phyloP scores from a whole-genome alignment of 768 basidiomycete species.

The Cystobasidium tubakii region DNA sequence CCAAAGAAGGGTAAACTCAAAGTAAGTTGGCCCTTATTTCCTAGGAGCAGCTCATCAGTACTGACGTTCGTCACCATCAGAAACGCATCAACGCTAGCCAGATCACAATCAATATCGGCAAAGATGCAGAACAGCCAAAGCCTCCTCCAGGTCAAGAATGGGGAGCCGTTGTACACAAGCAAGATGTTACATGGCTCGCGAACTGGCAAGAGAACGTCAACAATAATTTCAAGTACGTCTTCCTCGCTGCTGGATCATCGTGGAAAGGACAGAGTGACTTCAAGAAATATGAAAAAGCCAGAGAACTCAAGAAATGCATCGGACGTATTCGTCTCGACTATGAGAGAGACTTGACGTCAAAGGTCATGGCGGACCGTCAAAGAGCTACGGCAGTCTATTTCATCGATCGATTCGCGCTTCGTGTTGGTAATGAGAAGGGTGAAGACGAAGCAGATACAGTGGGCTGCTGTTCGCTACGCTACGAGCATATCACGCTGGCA shows the following conservation, averaged over 20 bases:
- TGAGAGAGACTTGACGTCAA: slow-evolving; percentile 70
- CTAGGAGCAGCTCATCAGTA: too few species aligned
- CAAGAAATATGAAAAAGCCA: slow-evolving; percentile 94
- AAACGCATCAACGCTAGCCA: slow-evolving; percentile 86
- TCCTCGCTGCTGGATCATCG: slow-evolving; percentile 92
- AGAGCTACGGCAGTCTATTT: slow-evolving; percentile 99
- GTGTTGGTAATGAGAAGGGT: slow-evolving; percentile 98
- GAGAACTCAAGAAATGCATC: slow-evolving; percentile 75
- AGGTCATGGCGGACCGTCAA: slow-evolving; percentile 89
- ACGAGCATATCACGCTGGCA: slow-evolving; percentile 89
- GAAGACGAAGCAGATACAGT: slow-evolving; percentile 99
- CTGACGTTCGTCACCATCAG: too few species aligned
- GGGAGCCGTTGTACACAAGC: slow-evolving; percentile 81
- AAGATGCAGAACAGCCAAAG: slow-evolving; percentile 65
- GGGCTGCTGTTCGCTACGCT: slow-evolving; percentile 94
- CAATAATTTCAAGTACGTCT: slow-evolving; percentile 80
- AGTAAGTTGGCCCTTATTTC: too few species aligned
- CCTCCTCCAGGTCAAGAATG: slow-evolving; percentile 89
- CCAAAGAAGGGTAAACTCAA: slow-evolving; percentile 94
- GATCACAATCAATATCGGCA: slow-evolving; percentile 89
- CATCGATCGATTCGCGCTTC: slow-evolving; percentile 91
- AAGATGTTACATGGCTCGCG: slow-evolving; percentile 98
- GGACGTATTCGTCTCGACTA: slow-evolving; percentile 88
- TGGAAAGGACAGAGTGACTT: slow-evolving; percentile 98
- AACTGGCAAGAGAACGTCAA: slow-evolving; percentile 99